phyloP scores from a whole-genome alignment of 2,329 filamentous ascomycete genomes.

The Orbilia oligospora region DNA sequence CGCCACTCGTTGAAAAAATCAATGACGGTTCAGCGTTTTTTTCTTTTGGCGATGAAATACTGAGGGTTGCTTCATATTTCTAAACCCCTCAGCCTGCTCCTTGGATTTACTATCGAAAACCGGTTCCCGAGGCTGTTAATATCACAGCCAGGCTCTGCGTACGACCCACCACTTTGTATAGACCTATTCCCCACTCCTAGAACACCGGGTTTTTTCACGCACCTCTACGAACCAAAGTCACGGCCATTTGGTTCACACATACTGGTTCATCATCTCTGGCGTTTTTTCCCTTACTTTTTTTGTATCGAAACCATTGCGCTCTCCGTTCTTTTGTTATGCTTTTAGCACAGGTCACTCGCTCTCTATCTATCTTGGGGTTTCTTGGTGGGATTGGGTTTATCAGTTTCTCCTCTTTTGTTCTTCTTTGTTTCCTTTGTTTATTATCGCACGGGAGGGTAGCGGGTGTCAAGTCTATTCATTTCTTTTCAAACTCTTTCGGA shows the following conservation, averaged over 20 bases:
- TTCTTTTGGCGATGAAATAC: slow-evolving; percentile 9
- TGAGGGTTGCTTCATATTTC: background rate
- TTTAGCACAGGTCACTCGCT: slow-evolving; percentile 50
- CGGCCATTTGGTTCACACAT: slow-evolving; percentile 43
- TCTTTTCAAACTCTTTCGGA: slow-evolving; percentile 22
- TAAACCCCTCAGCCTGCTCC: background rate
- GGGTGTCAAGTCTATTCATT: slow-evolving; percentile 52
- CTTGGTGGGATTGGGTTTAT: slow-evolving; percentile 49
- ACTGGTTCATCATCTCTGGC: slow-evolving; percentile 45
- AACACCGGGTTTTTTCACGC: slow-evolving; percentile 41
- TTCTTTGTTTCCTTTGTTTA: slow-evolving; percentile 30
- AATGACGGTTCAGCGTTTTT: background rate
- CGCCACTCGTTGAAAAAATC: slow-evolving; percentile 10
- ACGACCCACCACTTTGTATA: slow-evolving; percentile 42
- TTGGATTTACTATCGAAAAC: slow-evolving; percentile 11
- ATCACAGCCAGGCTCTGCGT: slow-evolving; percentile 9
- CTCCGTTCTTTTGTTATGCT: slow-evolving; percentile 32
- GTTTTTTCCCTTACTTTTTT: slow-evolving; percentile 28
- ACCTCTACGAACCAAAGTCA: slow-evolving; percentile 49
- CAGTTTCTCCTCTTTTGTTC: slow-evolving; percentile 18
- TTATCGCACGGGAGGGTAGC: slow-evolving; percentile 53
- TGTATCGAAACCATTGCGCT: slow-evolving; percentile 29
- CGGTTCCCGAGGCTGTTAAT: slow-evolving; percentile 28
- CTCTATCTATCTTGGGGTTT: slow-evolving; percentile 17
- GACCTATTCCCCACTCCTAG: slow-evolving; percentile 52